Conservation (phyloP, 2,329 filamentous ascomycete species). For the Nemania sp. region DNA sequence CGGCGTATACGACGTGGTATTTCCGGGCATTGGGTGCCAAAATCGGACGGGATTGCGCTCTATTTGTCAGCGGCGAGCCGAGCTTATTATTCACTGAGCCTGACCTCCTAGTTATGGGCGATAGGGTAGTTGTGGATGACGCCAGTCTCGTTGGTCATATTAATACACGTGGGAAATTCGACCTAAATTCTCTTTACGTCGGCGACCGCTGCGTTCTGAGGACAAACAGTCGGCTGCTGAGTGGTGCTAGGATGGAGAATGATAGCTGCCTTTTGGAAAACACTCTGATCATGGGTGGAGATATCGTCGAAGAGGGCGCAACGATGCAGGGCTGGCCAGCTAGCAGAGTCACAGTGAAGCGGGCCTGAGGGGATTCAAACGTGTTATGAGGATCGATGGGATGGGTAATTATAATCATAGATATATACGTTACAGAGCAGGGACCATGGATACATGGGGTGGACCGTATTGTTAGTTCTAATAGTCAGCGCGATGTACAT, state of each 20-base stretch:
- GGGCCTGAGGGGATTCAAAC: background rate
- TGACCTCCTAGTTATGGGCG: conserved; percentile 65
- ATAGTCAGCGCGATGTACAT: background rate
- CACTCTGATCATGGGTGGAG: conserved; percentile 68
- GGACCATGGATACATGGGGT: background rate
- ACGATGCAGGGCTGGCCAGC: conserved; percentile 69
- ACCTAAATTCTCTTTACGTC: conserved; percentile 64
- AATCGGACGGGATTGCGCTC: conserved; percentile 66
- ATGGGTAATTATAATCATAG: too few species aligned
- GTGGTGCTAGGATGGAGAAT: conserved; percentile 64
- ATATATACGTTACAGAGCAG: background rate
- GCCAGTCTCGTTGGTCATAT: conserved; percentile 68
- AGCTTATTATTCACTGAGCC: conserved; percentile 69
- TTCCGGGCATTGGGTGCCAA: conserved; percentile 65
- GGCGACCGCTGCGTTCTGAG: conserved; percentile 65
- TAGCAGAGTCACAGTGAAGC: conserved; percentile 8
- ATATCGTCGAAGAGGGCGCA: conserved; percentile 62
- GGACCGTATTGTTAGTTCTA: background rate
- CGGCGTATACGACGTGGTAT: conserved; percentile 64
- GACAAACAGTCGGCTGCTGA: conserved; percentile 64
- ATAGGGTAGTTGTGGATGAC: conserved; percentile 66
- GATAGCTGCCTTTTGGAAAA: conserved; percentile 68
- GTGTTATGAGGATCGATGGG: background rate
- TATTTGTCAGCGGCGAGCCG: conserved; percentile 66
- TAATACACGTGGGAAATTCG: conserved; percentile 68